Percentiles rank a stretch among this genome's conserved stretches.
These are phyloP conservation scores for Acanthamoeba polyphaga DNA, from an alignment of 208 protist genomes.

Conservation along the genomic window DNA sequence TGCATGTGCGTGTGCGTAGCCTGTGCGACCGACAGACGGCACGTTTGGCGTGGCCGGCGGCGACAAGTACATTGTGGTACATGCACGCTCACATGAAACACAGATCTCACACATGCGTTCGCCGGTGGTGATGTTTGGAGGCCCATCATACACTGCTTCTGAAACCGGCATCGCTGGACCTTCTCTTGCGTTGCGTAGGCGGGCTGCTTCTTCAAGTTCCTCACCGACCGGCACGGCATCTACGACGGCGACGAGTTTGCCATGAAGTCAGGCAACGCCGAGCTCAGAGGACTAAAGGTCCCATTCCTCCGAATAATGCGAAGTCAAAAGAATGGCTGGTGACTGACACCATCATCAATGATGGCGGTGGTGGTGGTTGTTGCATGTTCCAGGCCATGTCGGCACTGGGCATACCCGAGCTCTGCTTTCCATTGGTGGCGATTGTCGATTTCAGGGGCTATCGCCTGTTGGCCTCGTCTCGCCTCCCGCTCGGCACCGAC, in stretches of 20 bases:
- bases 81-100: not conserved
- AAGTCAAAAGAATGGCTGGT: no score
- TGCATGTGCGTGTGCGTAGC: not conserved
- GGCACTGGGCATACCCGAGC: not conserved
- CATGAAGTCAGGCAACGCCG: constrained; percentile 68
- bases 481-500: constrained; percentile 70
- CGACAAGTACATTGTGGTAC: constrained; percentile 73
- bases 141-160: not conserved
- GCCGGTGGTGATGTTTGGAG: no score
- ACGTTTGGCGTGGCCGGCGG: constrained; percentile 68
- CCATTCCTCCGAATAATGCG: not conserved
- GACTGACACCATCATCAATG: no score
- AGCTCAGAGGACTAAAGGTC: constrained; percentile 66
- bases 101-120: not conserved
- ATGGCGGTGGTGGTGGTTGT: no score
- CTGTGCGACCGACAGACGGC: not conserved
- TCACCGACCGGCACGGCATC: constrained; percentile 64
- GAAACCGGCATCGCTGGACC: no score
- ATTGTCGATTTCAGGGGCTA: constrained; percentile 78
- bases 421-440: constrained; percentile 69
- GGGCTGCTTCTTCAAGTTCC: constrained; percentile 79
- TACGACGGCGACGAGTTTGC: constrained; percentile 76
- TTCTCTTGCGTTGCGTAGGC: constrained; percentile 25
- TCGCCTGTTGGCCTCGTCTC: constrained; percentile 70
- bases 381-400: not conserved